Evolutionary conservation across 345 rosid species (phyloP), one percentile per base, ranked within the genome.

Genomic region (Hypericum perforatum): DNA sequence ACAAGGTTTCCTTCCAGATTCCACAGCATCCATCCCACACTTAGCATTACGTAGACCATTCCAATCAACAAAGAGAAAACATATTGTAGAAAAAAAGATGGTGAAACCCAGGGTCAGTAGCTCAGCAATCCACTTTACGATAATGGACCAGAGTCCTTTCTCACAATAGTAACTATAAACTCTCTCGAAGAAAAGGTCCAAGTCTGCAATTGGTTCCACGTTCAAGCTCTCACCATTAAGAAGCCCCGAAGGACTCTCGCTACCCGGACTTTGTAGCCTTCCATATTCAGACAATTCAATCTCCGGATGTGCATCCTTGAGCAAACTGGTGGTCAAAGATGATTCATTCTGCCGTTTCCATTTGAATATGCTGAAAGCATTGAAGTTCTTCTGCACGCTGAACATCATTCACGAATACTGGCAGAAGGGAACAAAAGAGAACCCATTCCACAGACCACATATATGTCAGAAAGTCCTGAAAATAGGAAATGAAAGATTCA

Each of bases 11-110:
- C 72, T 84, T 63, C 99, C 96, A 29, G 97, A 89, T 60, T 94
- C 97, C 64, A 94, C 85, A 4, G 99, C 96, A 78, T 94, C 88
- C 89, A 94, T 82, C 32, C 99, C 99, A 67, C 99, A 94, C 65
- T 94, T 94, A 39, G 99, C 99, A 70, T 89, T 89, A 57, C 87
- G 80, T 63, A 94, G 96, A 66, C 97, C 99, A 82, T 81, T 74
- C 97, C 97, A 94, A 62, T 94, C 94, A 61, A 94, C 97, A 73
- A 65, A 94, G 52, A 94, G 52, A 54, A 94, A 82, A 79, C 89
- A 84, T 62, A 94, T 86, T n/a, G 88, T 95, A 0, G 99, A 94
- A 80, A 94, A 89, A 77, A 85, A 81, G 54, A 94, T 86, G 58
- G 84, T 82, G 64, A 94, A 94, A 49, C 86, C 96, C 41, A 94